Conservation (phyloP, 768 basidiomycete genomes). For the Ramaria sp. region DNA sequence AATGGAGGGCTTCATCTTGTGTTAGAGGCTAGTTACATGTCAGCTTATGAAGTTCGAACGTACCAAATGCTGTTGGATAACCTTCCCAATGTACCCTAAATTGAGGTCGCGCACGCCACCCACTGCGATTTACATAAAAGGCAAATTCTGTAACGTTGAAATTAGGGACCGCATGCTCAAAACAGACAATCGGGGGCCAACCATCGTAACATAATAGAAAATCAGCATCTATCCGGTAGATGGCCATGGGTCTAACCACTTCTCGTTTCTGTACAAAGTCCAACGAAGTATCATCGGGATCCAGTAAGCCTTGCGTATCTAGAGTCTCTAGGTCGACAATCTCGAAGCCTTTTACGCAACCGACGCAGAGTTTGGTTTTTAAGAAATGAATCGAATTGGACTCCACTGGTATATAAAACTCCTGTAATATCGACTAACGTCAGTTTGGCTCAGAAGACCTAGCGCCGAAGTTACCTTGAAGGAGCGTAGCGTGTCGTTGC, state of each 20-base stretch:
- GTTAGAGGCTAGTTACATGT: neutral
- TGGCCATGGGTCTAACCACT: conserved; percentile 79
- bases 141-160: conserved; percentile 73
- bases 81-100: conserved; percentile 99
- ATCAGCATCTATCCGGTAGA: conserved; percentile 93
- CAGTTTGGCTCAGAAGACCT: neutral
- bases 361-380: conserved; percentile 94
- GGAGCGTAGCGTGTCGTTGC: conserved; percentile 84
- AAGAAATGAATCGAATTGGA: conserved; percentile 95
- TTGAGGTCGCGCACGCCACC: conserved; percentile 78
- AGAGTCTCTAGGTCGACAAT: conserved; percentile 95
- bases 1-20: conserved; percentile 66
- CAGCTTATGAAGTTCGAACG: conserved; percentile 20
- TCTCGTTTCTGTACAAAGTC: conserved; percentile 91
- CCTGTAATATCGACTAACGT: conserved; percentile 34
- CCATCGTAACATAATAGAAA: conserved; percentile 97
- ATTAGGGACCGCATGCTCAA: neutral
- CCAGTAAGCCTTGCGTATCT: conserved; percentile 92
- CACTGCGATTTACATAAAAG: conserved; percentile 96
- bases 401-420: conserved; percentile 98
- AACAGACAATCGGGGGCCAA: conserved; percentile 22
- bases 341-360: conserved; percentile 95
- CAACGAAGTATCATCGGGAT: conserved; percentile 82
- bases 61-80: conserved; percentile 86
- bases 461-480: conserved; percentile 56